Percentiles rank a stretch among this genome's conserved stretches.
These are phyloP conservation scores for Heritiera littoralis DNA, from an alignment of 345 rosid species.

Conservation along the genomic window DNA sequence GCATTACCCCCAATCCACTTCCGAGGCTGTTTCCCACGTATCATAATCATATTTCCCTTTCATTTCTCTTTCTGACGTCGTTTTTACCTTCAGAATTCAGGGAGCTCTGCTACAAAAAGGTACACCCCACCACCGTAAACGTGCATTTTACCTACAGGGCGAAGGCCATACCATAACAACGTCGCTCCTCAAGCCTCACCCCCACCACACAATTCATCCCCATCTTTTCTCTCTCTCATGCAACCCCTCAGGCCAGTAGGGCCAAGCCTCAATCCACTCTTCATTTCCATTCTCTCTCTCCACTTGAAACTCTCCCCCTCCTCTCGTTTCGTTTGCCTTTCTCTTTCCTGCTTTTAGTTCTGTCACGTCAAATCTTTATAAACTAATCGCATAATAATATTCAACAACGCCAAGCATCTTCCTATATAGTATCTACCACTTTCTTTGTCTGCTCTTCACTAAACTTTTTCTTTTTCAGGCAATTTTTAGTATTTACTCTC, in stretches of 20 bases:
- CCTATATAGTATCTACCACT: not conserved
- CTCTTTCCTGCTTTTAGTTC: not conserved
- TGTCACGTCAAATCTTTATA: slow-evolving; percentile 5
- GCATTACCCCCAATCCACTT: not conserved
- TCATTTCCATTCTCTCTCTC: slow-evolving; percentile 24
- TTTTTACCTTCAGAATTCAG: not conserved
- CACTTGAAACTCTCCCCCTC: slow-evolving; percentile 40
- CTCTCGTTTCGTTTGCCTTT: slow-evolving; percentile 26
- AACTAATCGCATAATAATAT: not conserved
- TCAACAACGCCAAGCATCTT: not conserved
- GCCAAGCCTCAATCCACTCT: slow-evolving; percentile 16
- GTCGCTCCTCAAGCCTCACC: slow-evolving; percentile 6
- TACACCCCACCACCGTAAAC: slow-evolving; percentile 4
- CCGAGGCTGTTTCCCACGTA: not conserved
- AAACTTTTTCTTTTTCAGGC: not conserved
- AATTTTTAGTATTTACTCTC: too few species aligned
- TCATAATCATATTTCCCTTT: slow-evolving; percentile 8
- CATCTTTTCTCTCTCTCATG: not conserved
- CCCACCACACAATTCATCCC: slow-evolving; percentile 26
- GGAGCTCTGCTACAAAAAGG: not conserved
- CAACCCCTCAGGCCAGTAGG: not conserved
- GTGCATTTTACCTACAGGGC: not conserved
- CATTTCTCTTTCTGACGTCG: not conserved
- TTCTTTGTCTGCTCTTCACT: not conserved
- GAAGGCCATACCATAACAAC: not conserved